Conservation (phyloP, 257 asterid species). For the Nicotiana tomentosiformis region DNA sequence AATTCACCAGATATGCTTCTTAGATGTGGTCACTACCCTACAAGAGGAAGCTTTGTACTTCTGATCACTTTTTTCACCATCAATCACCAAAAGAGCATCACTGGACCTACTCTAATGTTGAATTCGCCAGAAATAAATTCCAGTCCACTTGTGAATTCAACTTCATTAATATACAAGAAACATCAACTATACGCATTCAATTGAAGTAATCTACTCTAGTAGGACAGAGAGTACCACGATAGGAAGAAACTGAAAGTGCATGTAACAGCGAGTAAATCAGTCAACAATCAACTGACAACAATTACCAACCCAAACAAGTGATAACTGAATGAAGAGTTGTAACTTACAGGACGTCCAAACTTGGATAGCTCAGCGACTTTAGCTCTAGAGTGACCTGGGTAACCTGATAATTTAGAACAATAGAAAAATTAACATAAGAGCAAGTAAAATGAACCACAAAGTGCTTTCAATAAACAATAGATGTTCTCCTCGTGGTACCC, state of each 20-base stretch:
- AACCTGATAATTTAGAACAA: conserved; percentile 33
- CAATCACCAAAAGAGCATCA: not conserved
- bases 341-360: conserved; percentile 80
- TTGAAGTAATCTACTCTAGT: not conserved
- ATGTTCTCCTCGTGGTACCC: not conserved
- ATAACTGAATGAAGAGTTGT: not conserved
- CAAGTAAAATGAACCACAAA: conserved; percentile 1
- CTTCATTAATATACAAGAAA: not conserved
- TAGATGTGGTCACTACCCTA: not conserved
- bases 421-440: not conserved
- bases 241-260: not conserved
- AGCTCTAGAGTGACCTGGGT: conserved; percentile 59
- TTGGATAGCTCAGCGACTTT: conserved; percentile 72
- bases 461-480: not conserved
- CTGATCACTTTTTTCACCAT: not conserved
- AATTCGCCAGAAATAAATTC: not conserved
- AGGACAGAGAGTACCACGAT: not conserved
- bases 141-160: not conserved
- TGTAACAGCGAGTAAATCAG: not conserved
- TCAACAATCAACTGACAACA: not conserved
- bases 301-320: conserved; percentile 5
- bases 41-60: not conserved
- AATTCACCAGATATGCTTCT: not conserved
- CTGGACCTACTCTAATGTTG: not conserved
- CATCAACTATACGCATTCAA: not conserved